Evolutionary conservation across 257 asterid genomes (phyloP), one percentile per base, ranked within the genome.

Genomic region (Solanum paucissectum): DNA sequence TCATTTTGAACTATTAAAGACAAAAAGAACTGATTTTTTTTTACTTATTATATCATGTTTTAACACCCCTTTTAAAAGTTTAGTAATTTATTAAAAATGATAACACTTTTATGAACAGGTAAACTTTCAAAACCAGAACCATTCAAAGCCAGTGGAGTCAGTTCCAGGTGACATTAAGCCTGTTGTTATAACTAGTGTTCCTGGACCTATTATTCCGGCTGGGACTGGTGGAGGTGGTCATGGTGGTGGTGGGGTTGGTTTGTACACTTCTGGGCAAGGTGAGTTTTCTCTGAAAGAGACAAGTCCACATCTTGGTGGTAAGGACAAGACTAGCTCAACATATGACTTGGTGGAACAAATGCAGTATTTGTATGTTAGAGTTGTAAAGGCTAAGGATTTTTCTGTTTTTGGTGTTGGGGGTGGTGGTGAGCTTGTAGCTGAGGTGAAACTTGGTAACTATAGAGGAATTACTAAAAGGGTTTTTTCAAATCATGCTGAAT

Each of bases 381-480:
- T 95, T 23, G 98, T 95, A 9, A 95, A 94, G 87, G 97, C 92
- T 2, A 91, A 94, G 29, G 95, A 94, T 5, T 85, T 92, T 52
- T 90, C 94, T 2, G 87, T 89, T 3, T 92, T 93, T 44, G 95
- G 94, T 18, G 76, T 32, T 69, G 73, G 68, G 27, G 68, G 73
- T 66, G 93, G 93, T 25, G 93, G 91, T 29, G 98, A 94, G 66
- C 84, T 95, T 12, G 93, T 92, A 12, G 95, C 95, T 2, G 98
- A 95, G 95, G 98, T 95, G 83, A 95, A 95, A 52, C 95, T 94
- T 46, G 98, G 98, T 16, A 95, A 95, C 6, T 95, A 94, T 88
- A 94, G 92, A 79, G 98, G 98, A 52, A 75, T 94, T 23, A 91
- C 98, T 0, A 95, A 94, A 90, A 90, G 93, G 90, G 96, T 90